A percentile compares a stretch with the other conserved stretches of the same genome.
These are phyloP conservation scores for Myxozyma nipponensis DNA, from an alignment of 805 yeast species.

Conservation along the genomic window DNA sequence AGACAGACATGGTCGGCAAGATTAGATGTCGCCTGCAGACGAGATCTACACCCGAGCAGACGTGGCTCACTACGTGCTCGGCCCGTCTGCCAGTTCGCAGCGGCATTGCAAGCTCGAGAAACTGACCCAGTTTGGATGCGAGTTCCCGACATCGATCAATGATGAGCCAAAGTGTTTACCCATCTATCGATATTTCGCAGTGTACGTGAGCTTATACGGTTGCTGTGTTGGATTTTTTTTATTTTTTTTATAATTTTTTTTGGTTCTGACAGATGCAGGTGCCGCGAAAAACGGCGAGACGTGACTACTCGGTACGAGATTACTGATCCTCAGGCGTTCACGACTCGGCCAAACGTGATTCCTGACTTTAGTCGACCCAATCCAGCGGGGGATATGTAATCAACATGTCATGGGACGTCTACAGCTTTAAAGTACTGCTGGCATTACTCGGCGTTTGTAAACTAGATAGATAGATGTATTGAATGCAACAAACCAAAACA, in stretches of 20 bases:
- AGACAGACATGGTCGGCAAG: too few species aligned
- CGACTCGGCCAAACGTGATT: neutral
- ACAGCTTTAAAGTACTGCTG: too few species aligned
- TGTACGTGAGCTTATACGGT: neutral
- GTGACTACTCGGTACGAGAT: neutral
- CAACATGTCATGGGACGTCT: too few species aligned
- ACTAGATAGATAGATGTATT: neutral
- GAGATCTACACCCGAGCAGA: neutral
- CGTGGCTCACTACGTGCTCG: neutral
- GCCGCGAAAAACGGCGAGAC: neutral
- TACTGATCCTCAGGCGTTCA: neutral
- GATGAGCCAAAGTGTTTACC: neutral
- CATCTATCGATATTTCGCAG: neutral
- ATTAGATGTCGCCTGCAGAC: neutral
- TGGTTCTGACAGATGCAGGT: neutral
- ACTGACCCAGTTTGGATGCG: neutral
- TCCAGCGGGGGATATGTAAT: too few species aligned
- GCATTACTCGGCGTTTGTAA: too few species aligned
- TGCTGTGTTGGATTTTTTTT: too few species aligned
- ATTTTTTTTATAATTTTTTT: too few species aligned
- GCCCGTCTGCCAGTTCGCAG: too few species aligned
- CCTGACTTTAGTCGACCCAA: neutral
- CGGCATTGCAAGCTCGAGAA: neutral
- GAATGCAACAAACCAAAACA: too few species aligned
- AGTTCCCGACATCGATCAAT: neutral